Base-by-base conservation (phyloP, 495 filamentous ascomycete species). In the Mycothermus thermophilus region DNA sequence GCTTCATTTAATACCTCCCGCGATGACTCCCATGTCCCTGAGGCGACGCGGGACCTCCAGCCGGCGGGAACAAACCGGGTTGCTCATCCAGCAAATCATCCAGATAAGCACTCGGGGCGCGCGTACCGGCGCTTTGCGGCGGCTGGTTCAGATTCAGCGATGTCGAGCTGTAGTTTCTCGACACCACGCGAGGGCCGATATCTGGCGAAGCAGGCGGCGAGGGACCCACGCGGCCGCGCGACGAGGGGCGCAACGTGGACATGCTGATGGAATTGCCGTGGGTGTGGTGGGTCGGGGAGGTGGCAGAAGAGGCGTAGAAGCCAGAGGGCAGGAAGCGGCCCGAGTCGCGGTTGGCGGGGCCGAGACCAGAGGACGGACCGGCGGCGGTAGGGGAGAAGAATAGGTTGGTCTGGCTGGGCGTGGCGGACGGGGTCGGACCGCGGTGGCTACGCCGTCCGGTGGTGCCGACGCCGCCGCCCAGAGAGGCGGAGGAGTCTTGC, bases 331-430 rank as follows among this genome's bases (percentile, higher is more conserved):
- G 71, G 57, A 88, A 95, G 14, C 62, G 71, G n/a, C 30, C 37
- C 20, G 62, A 64, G 48, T 67, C 58, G 63, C 71, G 66, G 63
- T 84, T 72, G 36, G 50, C 46, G 24, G 52, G 42, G 10, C 57
- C 55, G n/a, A 67, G 51, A 15, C 50, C 54, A 8, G 55, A 50
- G 2, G 58, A 38, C 3, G 37, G 21, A 13, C 48, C 33, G 24
- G 44, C n/a, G 57, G 88, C 88, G 1, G 90, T 96, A 0, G 90
- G 90, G 1, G 84, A 93, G 59, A 92, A 97, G 71, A 97, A 97
- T 4, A 97, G 71, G 25, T 72, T 78, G 34, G 65, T 47, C 52
- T 66, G 47, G 57, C 69, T 63, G 44, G 60, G 49, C 30, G 64
- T 61, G 19, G 58, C 42, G 28, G 74, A 59, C 28, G 58, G 54